Evolutionary conservation across 116 monocot genomes (phyloP), one percentile per base, ranked within the genome.

Genomic region (Zostera marina): DNA sequence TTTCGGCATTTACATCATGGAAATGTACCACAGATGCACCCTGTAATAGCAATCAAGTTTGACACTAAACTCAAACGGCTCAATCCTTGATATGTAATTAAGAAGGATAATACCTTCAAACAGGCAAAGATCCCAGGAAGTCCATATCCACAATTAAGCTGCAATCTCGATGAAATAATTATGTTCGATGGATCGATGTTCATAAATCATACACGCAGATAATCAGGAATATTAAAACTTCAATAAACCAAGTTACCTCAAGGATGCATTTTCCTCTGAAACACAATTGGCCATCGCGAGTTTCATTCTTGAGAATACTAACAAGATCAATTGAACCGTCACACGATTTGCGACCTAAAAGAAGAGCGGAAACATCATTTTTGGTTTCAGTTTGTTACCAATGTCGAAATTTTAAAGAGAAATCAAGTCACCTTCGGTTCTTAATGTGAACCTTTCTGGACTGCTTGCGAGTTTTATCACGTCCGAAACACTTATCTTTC

Each of bases 11-110:
- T 56, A 61, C 52, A 69, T 93, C 93, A 64, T 93, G 93, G 53
- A 93, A 93, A 74, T 93, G 93, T 24, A 93, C 77, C 44, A 79
- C 84, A 4, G 81, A 75, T 62, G 93, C 87, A 68, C 88, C 93
- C 93, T 88, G 79, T 21, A 66, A 54, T 6, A 25, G 24, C 12
- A 16, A 16, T 23, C 32, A 15, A 52, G 7, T 60, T 40, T 23
- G 22, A 25, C 59, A 22, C 14, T 22, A 14, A 32, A 13, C 2
- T 59, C 26, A 11, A 43, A 13, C 21, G 8, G 16, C 39, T 56
- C 56, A 56, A 38, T 8, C 39, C 40, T 56, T 38, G 39, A 14
- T 56, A 2, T 0, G 15, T 56, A 39, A n/a, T 15, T 8, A 15
- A 2, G 17, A 21, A 17, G 0, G 32, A n/a, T n/a, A n/a, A 48